Evolutionary conservation across 768 basidiomycete genomes (phyloP), one percentile per base, ranked within the genome.

Genomic region (Mycena vulgaris): DNA sequence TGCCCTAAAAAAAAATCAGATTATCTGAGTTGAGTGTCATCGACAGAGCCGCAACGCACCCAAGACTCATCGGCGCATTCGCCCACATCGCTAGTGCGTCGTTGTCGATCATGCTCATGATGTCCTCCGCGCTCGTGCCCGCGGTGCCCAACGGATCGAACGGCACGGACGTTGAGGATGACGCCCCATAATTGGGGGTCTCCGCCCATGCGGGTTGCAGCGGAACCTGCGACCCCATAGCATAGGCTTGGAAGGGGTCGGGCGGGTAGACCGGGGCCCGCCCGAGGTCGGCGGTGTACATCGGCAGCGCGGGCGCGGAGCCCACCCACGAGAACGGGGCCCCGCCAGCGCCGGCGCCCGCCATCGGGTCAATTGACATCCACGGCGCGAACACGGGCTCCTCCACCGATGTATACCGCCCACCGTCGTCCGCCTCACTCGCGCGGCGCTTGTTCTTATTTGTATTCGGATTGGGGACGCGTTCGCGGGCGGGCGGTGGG

Each of bases 81-180:
- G 83, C 83, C 86, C 86, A 87, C 85, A 87, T 87, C 37, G 82
- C 83, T 14, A 87, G 80, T 60, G 84, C 85, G 42, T 83, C 81
- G 52, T 79, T 76, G 42, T 84, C 79, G 60, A 78, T 58, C 68
- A 57, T 35, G 11, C 53, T 37, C 14, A 27, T 2, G n/a, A 35
- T 17, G 39, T 40, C 57, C 37, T 51, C 57, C 40, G 58, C n/a
- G 14, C 39, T 16, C 39, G 21, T n/a, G 21, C 42, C 42, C 6
- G 5, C n/a, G 7, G 21, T n/a, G 42, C 48, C 10, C 23, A 49
- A 4, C 5, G 25, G 9, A 25, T 49, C 23, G 23, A 49, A 25
- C 48, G 48, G 25, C n/a, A n/a, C n/a, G n/a, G n/a, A n/a, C n/a
- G n/a, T n/a, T n/a, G n/a, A n/a, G n/a, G n/a, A n/a, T n/a, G n/a